phyloP scores from a whole-genome alignment of 1,284 basidiomycete genomes.

The Heliocybe sulcata region DNA sequence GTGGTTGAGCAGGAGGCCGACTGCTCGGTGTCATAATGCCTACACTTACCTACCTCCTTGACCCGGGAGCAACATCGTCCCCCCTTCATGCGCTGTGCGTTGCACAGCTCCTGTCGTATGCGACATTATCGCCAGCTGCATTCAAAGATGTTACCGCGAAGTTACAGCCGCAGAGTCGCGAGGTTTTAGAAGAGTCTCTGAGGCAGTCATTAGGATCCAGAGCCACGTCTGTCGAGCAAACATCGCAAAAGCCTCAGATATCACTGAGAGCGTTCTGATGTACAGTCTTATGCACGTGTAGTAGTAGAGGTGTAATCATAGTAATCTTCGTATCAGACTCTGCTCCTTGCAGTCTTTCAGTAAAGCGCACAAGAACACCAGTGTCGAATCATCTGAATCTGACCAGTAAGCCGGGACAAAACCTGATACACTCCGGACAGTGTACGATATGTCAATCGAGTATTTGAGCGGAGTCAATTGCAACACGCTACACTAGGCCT shows the following conservation, averaged over 20 bases:
- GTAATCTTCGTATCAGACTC: too few species aligned
- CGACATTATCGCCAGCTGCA: conserved; percentile 63
- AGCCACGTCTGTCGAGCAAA: conserved; percentile 22
- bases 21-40: conserved; percentile 77
- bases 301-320: too few species aligned
- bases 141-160: conserved; percentile 85
- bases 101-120: conserved; percentile 72
- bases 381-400: too few species aligned
- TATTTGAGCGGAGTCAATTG: too few species aligned
- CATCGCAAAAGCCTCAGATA: conserved; percentile 63
- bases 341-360: too few species aligned
- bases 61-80: conserved; percentile 37
- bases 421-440: too few species aligned
- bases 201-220: conserved; percentile 62
- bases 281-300: not conserved
- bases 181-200: conserved; percentile 73
- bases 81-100: conserved; percentile 59
- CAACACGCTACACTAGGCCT: too few species aligned
- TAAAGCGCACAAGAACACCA: too few species aligned
- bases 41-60: conserved; percentile 70
- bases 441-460: too few species aligned
- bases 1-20: conserved; percentile 38
- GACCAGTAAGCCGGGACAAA: too few species aligned
- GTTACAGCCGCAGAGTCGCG: conserved; percentile 53
- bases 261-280: conserved; percentile 65